Conservation (phyloP, 2,329 filamentous ascomycete species). For the Didymella keratinophila region DNA sequence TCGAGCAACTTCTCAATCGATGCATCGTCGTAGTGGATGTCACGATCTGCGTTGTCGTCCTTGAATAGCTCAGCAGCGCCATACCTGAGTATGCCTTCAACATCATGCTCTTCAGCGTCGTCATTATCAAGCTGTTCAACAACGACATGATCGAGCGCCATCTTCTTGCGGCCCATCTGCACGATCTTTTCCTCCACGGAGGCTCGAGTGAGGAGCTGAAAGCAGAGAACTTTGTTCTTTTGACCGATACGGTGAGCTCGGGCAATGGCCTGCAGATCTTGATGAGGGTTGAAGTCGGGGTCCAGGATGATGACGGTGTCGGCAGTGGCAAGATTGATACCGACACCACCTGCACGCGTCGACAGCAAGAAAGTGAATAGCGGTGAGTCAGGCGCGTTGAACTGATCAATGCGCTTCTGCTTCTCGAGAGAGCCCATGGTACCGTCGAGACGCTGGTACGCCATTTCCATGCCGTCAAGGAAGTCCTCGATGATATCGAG, state of each 20-base stretch:
- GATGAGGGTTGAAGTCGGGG: slow-evolving; percentile 96
- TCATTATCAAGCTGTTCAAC: slow-evolving; percentile 90
- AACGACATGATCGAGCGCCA: slow-evolving; percentile 92
- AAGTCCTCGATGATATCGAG: slow-evolving; percentile 93
- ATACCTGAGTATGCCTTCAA: slow-evolving; percentile 87
- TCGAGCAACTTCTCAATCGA: slow-evolving; percentile 93
- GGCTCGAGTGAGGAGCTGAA: slow-evolving; percentile 89
- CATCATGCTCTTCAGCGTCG: slow-evolving; percentile 78
- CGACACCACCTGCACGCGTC: slow-evolving; percentile 92
- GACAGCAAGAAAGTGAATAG: slow-evolving; percentile 93
- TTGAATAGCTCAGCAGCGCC: slow-evolving; percentile 88
- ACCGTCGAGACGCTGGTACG: slow-evolving; percentile 87
- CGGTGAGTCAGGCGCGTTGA: slow-evolving; percentile 82
- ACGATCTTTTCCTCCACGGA: slow-evolving; percentile 96
- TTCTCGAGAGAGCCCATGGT: slow-evolving; percentile 81
- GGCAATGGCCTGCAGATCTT: slow-evolving; percentile 94
- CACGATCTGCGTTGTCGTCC: slow-evolving; percentile 71
- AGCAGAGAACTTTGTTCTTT: slow-evolving; percentile 93
- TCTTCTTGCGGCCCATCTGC: slow-evolving; percentile 93
- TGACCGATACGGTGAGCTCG: slow-evolving; percentile 96
- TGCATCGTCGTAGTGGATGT: slow-evolving; percentile 81
- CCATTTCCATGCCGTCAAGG: slow-evolving; percentile 74
- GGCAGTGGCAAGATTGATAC: slow-evolving; percentile 95
- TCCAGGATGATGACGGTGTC: slow-evolving; percentile 98
- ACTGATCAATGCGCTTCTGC: slow-evolving; percentile 92